These are phyloP conservation scores for Casuarina cunninghamiana DNA, from an alignment of 306 rosid genomes.

Conservation along the genomic window DNA sequence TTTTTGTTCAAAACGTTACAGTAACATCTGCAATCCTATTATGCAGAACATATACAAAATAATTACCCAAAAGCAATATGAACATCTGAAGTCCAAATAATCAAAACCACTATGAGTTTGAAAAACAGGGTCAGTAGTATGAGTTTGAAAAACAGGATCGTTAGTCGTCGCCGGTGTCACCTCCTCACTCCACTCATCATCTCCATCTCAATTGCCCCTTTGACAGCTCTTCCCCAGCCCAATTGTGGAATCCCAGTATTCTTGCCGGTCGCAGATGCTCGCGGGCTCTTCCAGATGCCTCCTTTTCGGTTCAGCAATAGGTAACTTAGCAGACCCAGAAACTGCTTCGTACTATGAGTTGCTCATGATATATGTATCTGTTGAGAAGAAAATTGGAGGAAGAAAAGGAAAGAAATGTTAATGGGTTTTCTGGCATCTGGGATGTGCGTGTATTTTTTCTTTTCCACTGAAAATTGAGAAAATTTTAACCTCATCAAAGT, in stretches of 20 bases:
- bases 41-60: no score
- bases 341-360: not conserved
- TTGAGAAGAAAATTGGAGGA: not conserved
- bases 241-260: not conserved
- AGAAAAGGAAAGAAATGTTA: not conserved
- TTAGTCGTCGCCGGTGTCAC: conserved; percentile 31
- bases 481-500: not conserved
- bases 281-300: conserved; percentile 62
- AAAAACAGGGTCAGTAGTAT: no score
- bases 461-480: not conserved
- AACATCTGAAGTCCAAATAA: no score
- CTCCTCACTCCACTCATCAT: conserved; percentile 38
- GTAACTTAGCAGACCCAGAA: conserved; percentile 26
- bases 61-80: no score
- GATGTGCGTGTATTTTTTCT: not conserved
- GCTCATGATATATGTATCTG: not conserved
- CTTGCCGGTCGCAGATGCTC: conserved; percentile 41
- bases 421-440: not conserved
- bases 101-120: no score
- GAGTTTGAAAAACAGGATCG: no score
- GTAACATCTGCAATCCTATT: no score
- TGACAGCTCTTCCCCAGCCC: not conserved
- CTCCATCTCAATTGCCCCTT: conserved; percentile 28
- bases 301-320: conserved; percentile 50
- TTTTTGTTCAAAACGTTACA: no score